Percentiles rank a stretch among this genome's conserved stretches.
These are phyloP conservation scores for Vanilla planifolia DNA, from an alignment of 106 monocot genomes.

Conservation along the genomic window DNA sequence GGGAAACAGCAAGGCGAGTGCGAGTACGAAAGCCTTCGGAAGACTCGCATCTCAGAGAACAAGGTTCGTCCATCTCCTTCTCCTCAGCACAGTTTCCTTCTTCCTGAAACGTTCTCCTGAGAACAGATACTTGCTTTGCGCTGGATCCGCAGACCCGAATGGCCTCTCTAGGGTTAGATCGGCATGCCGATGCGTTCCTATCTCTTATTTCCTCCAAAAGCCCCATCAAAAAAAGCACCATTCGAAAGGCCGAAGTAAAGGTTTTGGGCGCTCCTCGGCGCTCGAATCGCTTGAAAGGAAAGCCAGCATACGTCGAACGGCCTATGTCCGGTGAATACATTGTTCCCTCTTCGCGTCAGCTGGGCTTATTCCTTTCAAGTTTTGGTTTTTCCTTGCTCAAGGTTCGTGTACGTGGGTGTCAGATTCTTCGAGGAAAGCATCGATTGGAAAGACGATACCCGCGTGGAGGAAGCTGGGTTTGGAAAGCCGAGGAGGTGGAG, in stretches of 20 bases:
- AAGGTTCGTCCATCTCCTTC: constrained; percentile 12
- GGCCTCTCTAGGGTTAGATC: constrained; percentile 39
- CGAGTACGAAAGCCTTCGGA: constrained; percentile 46
- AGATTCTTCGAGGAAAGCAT: neutral
- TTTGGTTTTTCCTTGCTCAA: neutral
- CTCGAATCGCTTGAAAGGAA: constrained; percentile 27
- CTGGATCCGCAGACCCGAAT: constrained; percentile 24
- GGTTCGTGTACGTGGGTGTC: neutral
- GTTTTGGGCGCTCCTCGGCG: constrained; percentile 10
- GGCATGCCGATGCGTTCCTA: constrained; percentile 16
- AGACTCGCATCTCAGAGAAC: constrained; percentile 40
- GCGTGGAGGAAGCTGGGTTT: constrained; percentile 14
- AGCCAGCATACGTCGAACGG: neutral
- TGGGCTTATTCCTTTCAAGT: neutral
- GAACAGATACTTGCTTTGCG: neutral
- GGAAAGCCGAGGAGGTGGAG: constrained; percentile 30
- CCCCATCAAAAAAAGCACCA: neutral
- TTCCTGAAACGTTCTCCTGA: neutral
- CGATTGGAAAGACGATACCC: neutral
- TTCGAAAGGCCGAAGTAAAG: neutral
- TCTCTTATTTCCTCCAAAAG: constrained; percentile 12
- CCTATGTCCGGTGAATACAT: neutral
- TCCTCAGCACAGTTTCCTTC: neutral
- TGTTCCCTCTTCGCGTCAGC: neutral
- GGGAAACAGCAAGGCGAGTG: constrained; percentile 11